phyloP scores from a whole-genome alignment of 331 rosid genomes.

The Malus hybrid region DNA sequence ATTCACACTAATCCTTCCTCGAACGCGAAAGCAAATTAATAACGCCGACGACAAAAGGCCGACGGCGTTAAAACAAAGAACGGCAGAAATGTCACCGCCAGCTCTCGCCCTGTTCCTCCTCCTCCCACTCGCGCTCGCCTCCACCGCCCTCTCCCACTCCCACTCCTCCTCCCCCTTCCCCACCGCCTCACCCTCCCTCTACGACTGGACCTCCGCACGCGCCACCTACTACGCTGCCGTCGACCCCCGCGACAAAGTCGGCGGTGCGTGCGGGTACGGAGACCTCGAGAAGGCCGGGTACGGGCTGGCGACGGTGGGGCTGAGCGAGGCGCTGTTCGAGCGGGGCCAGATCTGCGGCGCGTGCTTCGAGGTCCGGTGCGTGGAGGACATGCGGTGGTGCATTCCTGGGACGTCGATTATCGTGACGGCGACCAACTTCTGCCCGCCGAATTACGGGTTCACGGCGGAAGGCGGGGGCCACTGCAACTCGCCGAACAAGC shows the following conservation, averaged over 20 bases:
- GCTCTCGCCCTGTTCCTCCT: not conserved
- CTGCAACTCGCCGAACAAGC: slow-evolving; percentile 85
- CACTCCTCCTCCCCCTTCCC: slow-evolving; percentile 23
- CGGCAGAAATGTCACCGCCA: slow-evolving; percentile 30
- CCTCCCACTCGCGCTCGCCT: slow-evolving; percentile 24
- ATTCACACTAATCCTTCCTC: not conserved
- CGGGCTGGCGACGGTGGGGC: slow-evolving; percentile 84
- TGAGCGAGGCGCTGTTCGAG: slow-evolving; percentile 68
- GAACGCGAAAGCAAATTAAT: not conserved
- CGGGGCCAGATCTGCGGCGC: slow-evolving; percentile 99
- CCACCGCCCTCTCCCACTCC: slow-evolving; percentile 40
- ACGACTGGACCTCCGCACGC: slow-evolving; percentile 78
- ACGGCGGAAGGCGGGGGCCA: slow-evolving; percentile 73
- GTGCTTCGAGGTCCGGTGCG: slow-evolving; percentile 72
- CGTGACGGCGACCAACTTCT: slow-evolving; percentile 83
- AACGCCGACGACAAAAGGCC: not conserved
- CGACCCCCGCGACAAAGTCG: slow-evolving; percentile 77
- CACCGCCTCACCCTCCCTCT: slow-evolving; percentile 13
- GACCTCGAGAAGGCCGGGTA: slow-evolving; percentile 63
- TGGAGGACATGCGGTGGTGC: slow-evolving; percentile 84
- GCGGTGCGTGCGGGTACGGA: slow-evolving; percentile 96
- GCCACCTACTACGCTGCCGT: slow-evolving; percentile 90
- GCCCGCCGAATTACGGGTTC: slow-evolving; percentile 87
- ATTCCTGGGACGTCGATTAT: slow-evolving; percentile 84
- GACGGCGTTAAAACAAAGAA: not conserved